Percentiles rank a stretch among this genome's conserved stretches.
These are phyloP conservation scores for Dipteronia dyeriana DNA, from an alignment of 345 rosid genomes.

Conservation along the genomic window DNA sequence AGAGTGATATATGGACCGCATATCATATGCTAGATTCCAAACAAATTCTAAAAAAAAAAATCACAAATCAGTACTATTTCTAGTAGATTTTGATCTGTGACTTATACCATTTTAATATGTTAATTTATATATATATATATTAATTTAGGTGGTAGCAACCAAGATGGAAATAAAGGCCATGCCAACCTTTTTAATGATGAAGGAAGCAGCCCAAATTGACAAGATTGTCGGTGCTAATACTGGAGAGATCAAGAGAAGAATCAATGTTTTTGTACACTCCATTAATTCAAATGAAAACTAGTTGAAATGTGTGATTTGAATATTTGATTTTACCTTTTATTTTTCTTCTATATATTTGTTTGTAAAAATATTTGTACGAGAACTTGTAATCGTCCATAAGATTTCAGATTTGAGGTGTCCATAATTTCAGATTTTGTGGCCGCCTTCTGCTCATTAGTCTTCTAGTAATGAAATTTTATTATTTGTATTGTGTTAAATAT, in stretches of 20 bases:
- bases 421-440: neutral
- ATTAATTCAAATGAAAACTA: neutral
- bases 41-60: too few species aligned
- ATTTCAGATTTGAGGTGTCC: neutral
- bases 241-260: conserved; percentile 29
- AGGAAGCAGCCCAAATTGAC: conserved; percentile 31
- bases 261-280: conserved; percentile 19
- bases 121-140: too few species aligned
- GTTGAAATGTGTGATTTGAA: neutral
- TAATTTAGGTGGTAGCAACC: conserved; percentile 31
- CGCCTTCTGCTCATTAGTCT: neutral
- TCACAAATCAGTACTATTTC: too few species aligned
- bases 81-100: neutral
- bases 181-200: conserved; percentile 50
- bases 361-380: neutral
- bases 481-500: too few species aligned
- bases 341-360: neutral
- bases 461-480: neutral
- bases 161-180: conserved; percentile 53
- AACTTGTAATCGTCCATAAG: neutral
- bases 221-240: conserved; percentile 57
- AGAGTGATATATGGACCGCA: too few species aligned
- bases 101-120: neutral
- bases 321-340: neutral
- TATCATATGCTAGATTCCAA: too few species aligned